These are phyloP conservation scores for Fusarium palustre DNA, from an alignment of 2,329 filamentous ascomycete genomes.

Conservation along the genomic window DNA sequence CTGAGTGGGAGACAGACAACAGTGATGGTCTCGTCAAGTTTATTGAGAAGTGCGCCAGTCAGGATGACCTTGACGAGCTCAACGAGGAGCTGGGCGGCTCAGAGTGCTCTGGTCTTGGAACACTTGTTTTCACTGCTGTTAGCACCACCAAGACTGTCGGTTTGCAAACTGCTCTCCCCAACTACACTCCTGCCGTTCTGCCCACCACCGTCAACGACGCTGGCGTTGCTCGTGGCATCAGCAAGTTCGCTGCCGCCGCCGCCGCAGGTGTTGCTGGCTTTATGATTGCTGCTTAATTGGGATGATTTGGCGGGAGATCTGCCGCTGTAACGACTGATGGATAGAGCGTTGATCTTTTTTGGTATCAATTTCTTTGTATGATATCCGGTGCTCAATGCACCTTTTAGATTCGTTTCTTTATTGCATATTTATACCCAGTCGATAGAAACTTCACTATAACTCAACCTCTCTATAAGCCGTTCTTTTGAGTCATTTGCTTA, in stretches of 20 bases:
- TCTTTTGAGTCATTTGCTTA: not conserved
- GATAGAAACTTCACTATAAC: not conserved
- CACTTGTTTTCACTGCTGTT: slow-evolving; percentile 20
- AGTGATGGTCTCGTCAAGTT: slow-evolving; percentile 7
- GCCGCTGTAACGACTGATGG: not conserved
- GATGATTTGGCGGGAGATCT: not conserved
- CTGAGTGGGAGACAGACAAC: slow-evolving; percentile 9
- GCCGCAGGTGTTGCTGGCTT: slow-evolving; percentile 20
- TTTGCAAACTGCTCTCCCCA: slow-evolving; percentile 11
- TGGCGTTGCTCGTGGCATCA: slow-evolving; percentile 5
- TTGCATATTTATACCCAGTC: not conserved
- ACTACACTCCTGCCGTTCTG: not conserved
- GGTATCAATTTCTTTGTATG: slow-evolving; percentile 3
- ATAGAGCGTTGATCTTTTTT: slow-evolving; percentile 10
- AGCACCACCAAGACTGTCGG: slow-evolving; percentile 24
- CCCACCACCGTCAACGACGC: not conserved
- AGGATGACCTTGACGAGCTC: not conserved
- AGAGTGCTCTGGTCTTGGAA: slow-evolving; percentile 16
- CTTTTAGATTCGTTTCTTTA: not conserved
- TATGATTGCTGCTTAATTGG: slow-evolving; percentile 16
- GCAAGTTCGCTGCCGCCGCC: slow-evolving; percentile 10
- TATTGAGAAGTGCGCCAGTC: slow-evolving; percentile 8
- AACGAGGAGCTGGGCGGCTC: not conserved
- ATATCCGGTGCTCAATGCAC: slow-evolving; percentile 21
- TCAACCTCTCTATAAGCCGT: not conserved